Percentiles rank a stretch among this genome's conserved stretches.
These are phyloP conservation scores for Cryptococcus sp. DNA, from an alignment of 1,284 basidiomycete species.

Conservation along the genomic window DNA sequence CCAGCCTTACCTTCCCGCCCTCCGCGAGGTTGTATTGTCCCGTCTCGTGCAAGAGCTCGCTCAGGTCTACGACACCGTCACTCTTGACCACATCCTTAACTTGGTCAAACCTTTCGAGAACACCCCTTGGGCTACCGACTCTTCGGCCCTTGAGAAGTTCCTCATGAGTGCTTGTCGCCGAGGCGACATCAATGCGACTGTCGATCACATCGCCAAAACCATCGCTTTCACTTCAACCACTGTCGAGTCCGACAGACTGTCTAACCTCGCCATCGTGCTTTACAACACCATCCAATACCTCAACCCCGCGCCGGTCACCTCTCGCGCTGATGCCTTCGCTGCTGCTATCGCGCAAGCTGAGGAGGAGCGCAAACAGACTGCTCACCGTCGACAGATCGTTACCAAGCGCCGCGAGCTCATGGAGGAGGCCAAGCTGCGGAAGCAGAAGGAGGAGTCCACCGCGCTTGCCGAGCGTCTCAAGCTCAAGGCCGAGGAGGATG, in stretches of 20 bases:
- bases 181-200: slow-evolving; percentile 82
- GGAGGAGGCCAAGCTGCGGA: slow-evolving; percentile 78
- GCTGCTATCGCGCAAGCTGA: slow-evolving; percentile 55
- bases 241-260: slow-evolving; percentile 60
- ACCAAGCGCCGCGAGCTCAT: slow-evolving; percentile 84
- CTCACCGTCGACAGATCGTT: slow-evolving; percentile 76
- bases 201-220: slow-evolving; percentile 85
- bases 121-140: slow-evolving; percentile 61
- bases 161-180: slow-evolving; percentile 87
- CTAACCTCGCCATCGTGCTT: slow-evolving; percentile 70
- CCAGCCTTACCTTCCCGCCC: slow-evolving; percentile 80
- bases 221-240: slow-evolving; percentile 66
- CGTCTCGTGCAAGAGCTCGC: slow-evolving; percentile 92
- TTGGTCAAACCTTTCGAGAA: slow-evolving; percentile 72
- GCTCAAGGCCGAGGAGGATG: slow-evolving; percentile 73
- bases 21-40: slow-evolving; percentile 89
- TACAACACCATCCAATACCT: slow-evolving; percentile 66
- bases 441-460: slow-evolving; percentile 88
- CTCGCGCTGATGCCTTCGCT: slow-evolving; percentile 51
- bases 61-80: slow-evolving; percentile 90
- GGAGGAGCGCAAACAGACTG: slow-evolving; percentile 72
- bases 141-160: slow-evolving; percentile 83
- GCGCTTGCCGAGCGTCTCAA: slow-evolving; percentile 71
- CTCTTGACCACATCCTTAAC: slow-evolving; percentile 70
- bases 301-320: slow-evolving; percentile 48